Percentiles rank a stretch among this genome's conserved stretches.
Evolutionary conservation across 1,284 basidiomycete genomes (phyloP).

Genomic region (Papiliotrema flavescens): DNA sequence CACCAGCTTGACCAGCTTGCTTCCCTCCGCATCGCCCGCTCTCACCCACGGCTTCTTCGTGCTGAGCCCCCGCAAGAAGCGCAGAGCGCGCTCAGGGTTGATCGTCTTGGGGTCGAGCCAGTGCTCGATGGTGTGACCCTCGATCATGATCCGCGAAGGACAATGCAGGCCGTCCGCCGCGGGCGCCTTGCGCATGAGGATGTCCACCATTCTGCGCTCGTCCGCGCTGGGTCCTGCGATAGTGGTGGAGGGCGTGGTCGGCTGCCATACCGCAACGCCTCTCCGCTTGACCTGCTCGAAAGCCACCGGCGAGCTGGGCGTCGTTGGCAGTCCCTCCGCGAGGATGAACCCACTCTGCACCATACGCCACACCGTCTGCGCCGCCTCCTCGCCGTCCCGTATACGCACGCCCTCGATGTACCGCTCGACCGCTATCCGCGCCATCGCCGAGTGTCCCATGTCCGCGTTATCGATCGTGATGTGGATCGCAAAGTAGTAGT

Average conservation of each 20-base stretch:
- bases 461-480: slow-evolving; percentile 41
- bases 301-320: slow-evolving; percentile 24
- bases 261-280: background rate
- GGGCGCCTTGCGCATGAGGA: slow-evolving; percentile 24
- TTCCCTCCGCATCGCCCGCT: slow-evolving; percentile 20
- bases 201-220: slow-evolving; percentile 16
- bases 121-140: slow-evolving; percentile 23
- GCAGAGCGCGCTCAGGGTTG: slow-evolving; percentile 13
- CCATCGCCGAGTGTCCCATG: slow-evolving; percentile 40
- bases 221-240: background rate
- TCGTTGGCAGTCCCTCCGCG: slow-evolving; percentile 39
- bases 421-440: slow-evolving; percentile 26
- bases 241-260: background rate
- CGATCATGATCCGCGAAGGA: slow-evolving; percentile 23
- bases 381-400: slow-evolving; percentile 22
- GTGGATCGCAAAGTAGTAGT: slow-evolving; percentile 41
- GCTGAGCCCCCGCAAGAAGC: slow-evolving; percentile 22
- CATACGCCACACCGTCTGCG: slow-evolving; percentile 29
- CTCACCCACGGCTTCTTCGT: slow-evolving; percentile 24
- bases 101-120: slow-evolving; percentile 30
- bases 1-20: slow-evolving; percentile 27
- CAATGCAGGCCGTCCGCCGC: slow-evolving; percentile 33
- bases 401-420: slow-evolving; percentile 25
- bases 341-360: slow-evolving; percentile 34
- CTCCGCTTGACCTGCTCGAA: slow-evolving; percentile 6